Evolutionary conservation across 2,329 filamentous ascomycete genomes (phyloP).

Genomic region (Acarospora socialis): DNA sequence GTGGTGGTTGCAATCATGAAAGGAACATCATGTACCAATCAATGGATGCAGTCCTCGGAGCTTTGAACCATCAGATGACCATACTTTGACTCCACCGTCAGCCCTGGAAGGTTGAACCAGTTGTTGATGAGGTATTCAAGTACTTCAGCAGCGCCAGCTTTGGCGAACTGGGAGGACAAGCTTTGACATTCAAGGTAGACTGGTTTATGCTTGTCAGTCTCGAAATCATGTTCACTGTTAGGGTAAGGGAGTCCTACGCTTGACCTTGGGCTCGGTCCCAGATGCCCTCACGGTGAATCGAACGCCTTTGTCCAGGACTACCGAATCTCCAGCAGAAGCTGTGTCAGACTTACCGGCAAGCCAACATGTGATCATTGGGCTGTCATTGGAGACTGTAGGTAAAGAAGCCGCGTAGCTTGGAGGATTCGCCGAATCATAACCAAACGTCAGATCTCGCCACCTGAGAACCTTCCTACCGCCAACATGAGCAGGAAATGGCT

Average conservation of each 20-base stretch:
- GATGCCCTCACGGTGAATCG: conserved; percentile 47
- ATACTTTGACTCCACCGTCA: conserved; percentile 10
- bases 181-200: conserved; percentile 12
- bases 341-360: conserved; percentile 32
- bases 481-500: conserved; percentile 30
- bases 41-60: no score
- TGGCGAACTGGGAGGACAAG: conserved; percentile 2
- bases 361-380: conserved; percentile 51
- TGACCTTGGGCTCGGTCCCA: conserved; percentile 54
- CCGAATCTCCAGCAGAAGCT: neutral
- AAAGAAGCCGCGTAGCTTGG: conserved; percentile 34
- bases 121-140: conserved; percentile 5
- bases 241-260: conserved; percentile 26
- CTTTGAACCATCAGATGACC: neutral
- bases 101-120: conserved; percentile 9
- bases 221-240: neutral
- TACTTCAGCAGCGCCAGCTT: conserved; percentile 6
- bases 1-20: no score
- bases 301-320: conserved; percentile 27
- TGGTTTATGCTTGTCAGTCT: conserved; percentile 1
- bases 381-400: conserved; percentile 39
- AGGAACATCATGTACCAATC: no score
- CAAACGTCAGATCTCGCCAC: conserved; percentile 49
- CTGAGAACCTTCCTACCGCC: conserved; percentile 38
- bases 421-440: conserved; percentile 44